Percentiles rank a stretch among this genome's conserved stretches.
phyloP scores from a whole-genome alignment of 2,329 filamentous ascomycete genomes.

The Trichoderma sp. region DNA sequence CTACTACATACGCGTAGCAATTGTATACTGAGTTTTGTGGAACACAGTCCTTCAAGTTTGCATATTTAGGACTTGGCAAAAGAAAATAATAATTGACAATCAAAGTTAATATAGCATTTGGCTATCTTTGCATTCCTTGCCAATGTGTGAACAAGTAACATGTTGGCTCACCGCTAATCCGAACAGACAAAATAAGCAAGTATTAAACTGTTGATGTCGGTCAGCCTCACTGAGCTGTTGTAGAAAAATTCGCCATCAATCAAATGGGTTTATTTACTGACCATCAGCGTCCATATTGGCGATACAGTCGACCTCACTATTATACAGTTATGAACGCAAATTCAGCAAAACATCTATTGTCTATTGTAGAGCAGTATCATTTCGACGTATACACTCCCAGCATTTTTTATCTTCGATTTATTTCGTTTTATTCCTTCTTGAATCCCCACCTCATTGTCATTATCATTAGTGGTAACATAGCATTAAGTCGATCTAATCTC shows the following conservation, averaged over 20 bases:
- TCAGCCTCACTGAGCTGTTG: too few species aligned
- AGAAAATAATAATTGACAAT: background rate
- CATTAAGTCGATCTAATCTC: background rate
- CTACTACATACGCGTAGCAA: background rate
- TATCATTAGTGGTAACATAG: background rate
- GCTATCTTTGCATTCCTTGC: background rate
- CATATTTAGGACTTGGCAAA: background rate
- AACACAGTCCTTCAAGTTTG: background rate
- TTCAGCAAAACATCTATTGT: background rate
- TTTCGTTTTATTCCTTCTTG: background rate
- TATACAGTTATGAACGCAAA: background rate
- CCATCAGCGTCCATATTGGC: background rate
- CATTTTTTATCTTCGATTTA: background rate
- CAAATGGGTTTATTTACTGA: background rate
- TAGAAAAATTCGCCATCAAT: background rate
- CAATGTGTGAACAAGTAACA: fast-evolving
- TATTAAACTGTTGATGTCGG: too few species aligned
- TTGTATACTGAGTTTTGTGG: background rate
- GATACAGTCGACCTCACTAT: background rate
- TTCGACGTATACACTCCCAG: background rate
- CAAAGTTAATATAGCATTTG: background rate
- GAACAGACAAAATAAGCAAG: too few species aligned
- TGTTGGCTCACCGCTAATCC: background rate
- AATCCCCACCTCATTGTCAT: background rate
- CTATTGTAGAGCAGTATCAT: background rate